phyloP scores from a whole-genome alignment of 371 early-diverging fungal species.

The Apophysomyces elegans region DNA sequence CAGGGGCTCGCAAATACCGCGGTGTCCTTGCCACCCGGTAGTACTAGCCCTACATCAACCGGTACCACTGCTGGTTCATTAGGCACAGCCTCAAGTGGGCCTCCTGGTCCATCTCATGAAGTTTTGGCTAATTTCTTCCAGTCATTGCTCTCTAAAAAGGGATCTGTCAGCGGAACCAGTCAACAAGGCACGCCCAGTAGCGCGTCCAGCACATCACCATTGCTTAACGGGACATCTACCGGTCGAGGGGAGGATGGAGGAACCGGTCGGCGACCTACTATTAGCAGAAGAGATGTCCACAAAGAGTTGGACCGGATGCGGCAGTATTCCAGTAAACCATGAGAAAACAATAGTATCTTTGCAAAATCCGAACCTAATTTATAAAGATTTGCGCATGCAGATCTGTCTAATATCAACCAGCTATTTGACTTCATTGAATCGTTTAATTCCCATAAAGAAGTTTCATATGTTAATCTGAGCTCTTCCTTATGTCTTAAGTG shows the following conservation, averaged over 20 bases:
- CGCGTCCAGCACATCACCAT: slow-evolving; percentile 12
- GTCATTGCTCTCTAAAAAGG: slow-evolving; percentile 77
- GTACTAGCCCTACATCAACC: slow-evolving; percentile 23
- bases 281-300: slow-evolving; percentile 53
- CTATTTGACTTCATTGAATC: too few relatives aligned
- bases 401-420: too few relatives aligned
- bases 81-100: slow-evolving; percentile 26
- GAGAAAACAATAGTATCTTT: not conserved
- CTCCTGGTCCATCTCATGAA: slow-evolving; percentile 63
- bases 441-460: too few relatives aligned
- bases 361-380: not conserved
- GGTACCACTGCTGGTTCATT: slow-evolving; percentile 19
- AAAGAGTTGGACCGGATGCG: slow-evolving; percentile 52
- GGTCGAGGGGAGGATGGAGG: slow-evolving; percentile 26
- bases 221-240: not conserved
- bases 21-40: slow-evolving; percentile 18
- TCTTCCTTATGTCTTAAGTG: too few relatives aligned
- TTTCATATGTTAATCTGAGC: too few relatives aligned
- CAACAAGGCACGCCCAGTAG: slow-evolving; percentile 5
- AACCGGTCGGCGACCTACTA: slow-evolving; percentile 33
- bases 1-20: not conserved
- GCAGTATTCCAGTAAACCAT: slow-evolving; percentile 38
- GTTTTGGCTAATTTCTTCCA: slow-evolving; percentile 90
- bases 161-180: slow-evolving; percentile 22
- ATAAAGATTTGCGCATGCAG: not conserved